A percentile compares a stretch with the other conserved stretches of the same genome.
These are phyloP conservation scores for Tricholoma flavovirens DNA, from an alignment of 768 basidiomycete genomes.

Conservation along the genomic window DNA sequence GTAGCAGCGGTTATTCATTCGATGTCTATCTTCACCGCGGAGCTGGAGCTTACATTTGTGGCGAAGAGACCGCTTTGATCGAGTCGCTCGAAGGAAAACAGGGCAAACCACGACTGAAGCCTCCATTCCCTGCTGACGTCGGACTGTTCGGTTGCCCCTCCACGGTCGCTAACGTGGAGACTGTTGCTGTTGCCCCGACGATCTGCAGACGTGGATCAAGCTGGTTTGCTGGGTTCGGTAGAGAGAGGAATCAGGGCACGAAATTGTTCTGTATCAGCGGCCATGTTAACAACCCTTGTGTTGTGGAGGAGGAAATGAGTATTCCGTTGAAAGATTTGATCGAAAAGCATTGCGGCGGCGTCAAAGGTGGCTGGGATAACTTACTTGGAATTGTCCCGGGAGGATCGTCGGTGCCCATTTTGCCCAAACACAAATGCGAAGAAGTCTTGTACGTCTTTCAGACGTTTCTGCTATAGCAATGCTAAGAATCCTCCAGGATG, in stretches of 20 bases:
- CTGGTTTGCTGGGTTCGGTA: constrained; percentile 93
- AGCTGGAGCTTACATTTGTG: constrained; percentile 97
- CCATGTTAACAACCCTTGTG: constrained; percentile 97
- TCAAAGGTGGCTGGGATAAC: constrained; percentile 95
- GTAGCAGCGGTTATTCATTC: constrained; percentile 89
- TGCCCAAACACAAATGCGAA: constrained; percentile 76
- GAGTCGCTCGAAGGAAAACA: constrained; percentile 98
- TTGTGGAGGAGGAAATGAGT: constrained; percentile 99
- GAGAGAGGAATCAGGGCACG: constrained; percentile 92
- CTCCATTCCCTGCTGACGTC: constrained; percentile 98
- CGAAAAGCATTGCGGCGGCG: constrained; percentile 96
- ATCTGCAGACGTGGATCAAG: constrained; percentile 83
- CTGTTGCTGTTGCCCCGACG: constrained; percentile 95
- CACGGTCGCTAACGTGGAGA: constrained; percentile 98
- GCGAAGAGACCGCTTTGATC: constrained; percentile 97
- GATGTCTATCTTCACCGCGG: constrained; percentile 99
- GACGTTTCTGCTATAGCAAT: not conserved
- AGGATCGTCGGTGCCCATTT: constrained; percentile 88
- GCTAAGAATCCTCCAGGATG: constrained; percentile 54
- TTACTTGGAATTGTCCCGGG: constrained; percentile 95
- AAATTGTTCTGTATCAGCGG: constrained; percentile 96
- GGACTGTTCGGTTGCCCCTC: constrained; percentile 96
- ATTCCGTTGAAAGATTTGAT: constrained; percentile 91
- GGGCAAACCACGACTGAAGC: constrained; percentile 96
- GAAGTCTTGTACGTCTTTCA: constrained; percentile 72